Evolutionary conservation across 352 stramenopile species (phyloP).

Genomic region (Globisporangium barbulae): DNA sequence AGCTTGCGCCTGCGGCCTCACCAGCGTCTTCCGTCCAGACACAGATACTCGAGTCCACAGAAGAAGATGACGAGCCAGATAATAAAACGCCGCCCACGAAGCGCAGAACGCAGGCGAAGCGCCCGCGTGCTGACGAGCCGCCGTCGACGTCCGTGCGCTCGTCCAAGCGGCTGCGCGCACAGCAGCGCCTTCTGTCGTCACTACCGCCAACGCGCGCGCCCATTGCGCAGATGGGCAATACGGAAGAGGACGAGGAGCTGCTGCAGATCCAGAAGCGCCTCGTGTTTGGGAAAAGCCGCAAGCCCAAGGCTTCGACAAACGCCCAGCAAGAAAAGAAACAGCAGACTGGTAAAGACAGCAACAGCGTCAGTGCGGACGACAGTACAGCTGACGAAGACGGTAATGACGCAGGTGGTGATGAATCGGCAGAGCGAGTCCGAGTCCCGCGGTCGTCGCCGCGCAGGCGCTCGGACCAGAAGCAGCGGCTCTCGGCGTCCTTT

Average conservation of each 20-base stretch:
- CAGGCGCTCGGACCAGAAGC: slow-evolving; percentile 2
- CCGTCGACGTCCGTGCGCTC: slow-evolving; percentile 5
- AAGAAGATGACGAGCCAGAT: slow-evolving; percentile 1
- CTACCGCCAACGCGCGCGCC: slow-evolving; percentile 21
- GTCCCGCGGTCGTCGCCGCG: slow-evolving; percentile 1
- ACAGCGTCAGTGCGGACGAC: not conserved
- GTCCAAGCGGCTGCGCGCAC: slow-evolving; percentile 14
- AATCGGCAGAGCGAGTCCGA: not conserved
- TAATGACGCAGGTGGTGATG: not conserved
- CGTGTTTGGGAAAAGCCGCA: slow-evolving; percentile 12
- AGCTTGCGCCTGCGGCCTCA: not conserved
- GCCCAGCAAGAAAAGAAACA: not conserved
- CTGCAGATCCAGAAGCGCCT: slow-evolving; percentile 39
- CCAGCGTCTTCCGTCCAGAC: slow-evolving; percentile 2
- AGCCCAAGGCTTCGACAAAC: slow-evolving; percentile 1
- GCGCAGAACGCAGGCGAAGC: not conserved
- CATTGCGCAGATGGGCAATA: slow-evolving; percentile 26
- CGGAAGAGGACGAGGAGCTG: slow-evolving; percentile 24
- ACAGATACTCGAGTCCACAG: slow-evolving; percentile 1
- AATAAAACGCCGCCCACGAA: slow-evolving; percentile 15
- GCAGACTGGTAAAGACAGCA: not conserved
- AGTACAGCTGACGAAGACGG: slow-evolving; percentile 6
- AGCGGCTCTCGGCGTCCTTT: slow-evolving; percentile 10
- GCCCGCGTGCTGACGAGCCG: slow-evolving; percentile 1
- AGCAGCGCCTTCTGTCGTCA: slow-evolving; percentile 15